These are phyloP conservation scores for Phylloporus arenicola DNA, from an alignment of 768 basidiomycete species.

Conservation along the genomic window DNA sequence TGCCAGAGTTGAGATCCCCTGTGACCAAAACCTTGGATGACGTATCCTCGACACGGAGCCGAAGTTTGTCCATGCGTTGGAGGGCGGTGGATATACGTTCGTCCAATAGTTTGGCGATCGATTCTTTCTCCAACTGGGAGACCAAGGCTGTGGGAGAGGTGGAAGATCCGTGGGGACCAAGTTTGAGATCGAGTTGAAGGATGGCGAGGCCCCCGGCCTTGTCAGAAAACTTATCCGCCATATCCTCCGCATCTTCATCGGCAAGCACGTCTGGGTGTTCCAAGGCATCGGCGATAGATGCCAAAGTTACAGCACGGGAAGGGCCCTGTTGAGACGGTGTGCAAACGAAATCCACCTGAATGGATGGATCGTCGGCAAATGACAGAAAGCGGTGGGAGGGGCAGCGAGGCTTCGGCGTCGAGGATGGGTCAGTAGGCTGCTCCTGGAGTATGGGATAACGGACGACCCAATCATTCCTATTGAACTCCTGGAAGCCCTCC, in stretches of 20 bases:
- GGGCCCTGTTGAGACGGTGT: conserved; percentile 44
- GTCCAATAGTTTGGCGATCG: conserved; percentile 87
- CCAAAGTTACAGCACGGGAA: conserved; percentile 55
- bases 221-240: conserved; percentile 32
- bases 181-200: conserved; percentile 87
- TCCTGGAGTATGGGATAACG: conserved; percentile 76
- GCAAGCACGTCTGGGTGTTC: conserved; percentile 22
- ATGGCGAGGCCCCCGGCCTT: conserved; percentile 70
- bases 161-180: conserved; percentile 66
- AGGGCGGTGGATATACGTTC: conserved; percentile 73
- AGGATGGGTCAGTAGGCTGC: conserved; percentile 29
- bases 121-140: conserved; percentile 86
- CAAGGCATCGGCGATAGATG: conserved; percentile 44
- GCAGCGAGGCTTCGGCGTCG: conserved; percentile 30
- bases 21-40: conserved; percentile 96
- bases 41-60: conserved; percentile 81
- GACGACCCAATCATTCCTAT: conserved; percentile 81
- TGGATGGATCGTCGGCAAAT: conserved; percentile 77
- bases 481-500: conserved; percentile 69
- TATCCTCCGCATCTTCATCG: conserved; percentile 19
- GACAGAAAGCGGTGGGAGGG: conserved; percentile 66
- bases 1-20: conserved; percentile 96
- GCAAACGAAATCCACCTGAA: conserved; percentile 61
- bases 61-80: conserved; percentile 79
- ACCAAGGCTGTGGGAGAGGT: conserved; percentile 69